These are phyloP conservation scores for Aristolochia fimbriata DNA, from an alignment of 164 flowering plant genomes.

Conservation along the genomic window DNA sequence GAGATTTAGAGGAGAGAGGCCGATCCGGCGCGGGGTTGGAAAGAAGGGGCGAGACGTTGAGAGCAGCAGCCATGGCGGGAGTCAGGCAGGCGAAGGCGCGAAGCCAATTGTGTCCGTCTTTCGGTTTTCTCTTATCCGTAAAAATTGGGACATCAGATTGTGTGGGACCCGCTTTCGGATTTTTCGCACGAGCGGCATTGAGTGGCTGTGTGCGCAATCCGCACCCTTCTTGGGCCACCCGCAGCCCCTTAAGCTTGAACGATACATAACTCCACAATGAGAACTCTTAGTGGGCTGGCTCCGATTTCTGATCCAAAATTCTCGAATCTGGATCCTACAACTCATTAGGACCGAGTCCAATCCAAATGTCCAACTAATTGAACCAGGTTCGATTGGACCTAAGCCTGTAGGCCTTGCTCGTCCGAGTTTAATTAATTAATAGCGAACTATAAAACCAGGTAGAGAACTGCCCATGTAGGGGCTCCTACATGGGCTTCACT, in stretches of 20 bases:
- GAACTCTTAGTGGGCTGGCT: too few species aligned
- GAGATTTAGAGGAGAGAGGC: slow-evolving; percentile 11
- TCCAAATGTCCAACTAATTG: neutral
- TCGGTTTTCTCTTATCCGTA: slow-evolving; percentile 12
- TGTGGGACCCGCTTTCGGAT: neutral
- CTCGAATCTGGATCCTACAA: too few species aligned
- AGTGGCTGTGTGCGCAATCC: neutral
- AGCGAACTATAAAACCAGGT: too few species aligned
- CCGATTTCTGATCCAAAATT: too few species aligned
- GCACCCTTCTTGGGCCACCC: too few species aligned
- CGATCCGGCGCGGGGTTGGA: slow-evolving; percentile 19
- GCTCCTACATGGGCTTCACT: too few species aligned
- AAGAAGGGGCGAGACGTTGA: slow-evolving; percentile 24
- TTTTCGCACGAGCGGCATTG: neutral
- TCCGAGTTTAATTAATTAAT: too few species aligned
- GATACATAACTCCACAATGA: too few species aligned
- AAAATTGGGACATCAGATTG: neutral
- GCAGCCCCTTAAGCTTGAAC: too few species aligned
- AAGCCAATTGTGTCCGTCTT: neutral
- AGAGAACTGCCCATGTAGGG: too few species aligned
- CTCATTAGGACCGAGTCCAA: neutral
- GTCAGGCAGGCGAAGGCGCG: neutral
- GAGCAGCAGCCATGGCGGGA: slow-evolving; percentile 34
- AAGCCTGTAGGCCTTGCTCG: too few species aligned
- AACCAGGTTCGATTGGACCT: neutral